Evolutionary conservation across 805 yeast genomes (phyloP), one percentile per base, ranked within the genome.

Genomic region (Zygosaccharomyces gambellarensis): DNA sequence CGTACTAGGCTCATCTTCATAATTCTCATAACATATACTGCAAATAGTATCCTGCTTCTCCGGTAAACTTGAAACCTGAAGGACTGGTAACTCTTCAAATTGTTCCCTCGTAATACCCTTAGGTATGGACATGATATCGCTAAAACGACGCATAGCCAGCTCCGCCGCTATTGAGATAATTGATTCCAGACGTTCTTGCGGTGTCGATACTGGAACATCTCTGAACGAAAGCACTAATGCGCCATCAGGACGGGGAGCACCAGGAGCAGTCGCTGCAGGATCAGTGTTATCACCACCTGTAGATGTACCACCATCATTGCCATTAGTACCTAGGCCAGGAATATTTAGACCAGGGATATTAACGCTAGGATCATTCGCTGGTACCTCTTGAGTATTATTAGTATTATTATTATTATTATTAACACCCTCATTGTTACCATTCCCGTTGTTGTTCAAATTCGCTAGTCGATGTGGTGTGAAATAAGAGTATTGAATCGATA

Each of bases 121-220:
- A 17, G 74, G 71, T 48, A 72, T 73, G 49, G 75, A 71, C 28
- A 76, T 68, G 36, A 77, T 73, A 19, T 77, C 74, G 3, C 79
- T 73, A 32, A 84, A 78, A 12, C 87, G 80, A 36, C 83, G 70
- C 62, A 83, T 73, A 1, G 90, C 90, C 65, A 85, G 75, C 23
- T 81, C 80, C 0, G 90, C 83, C 2, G 90, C 89, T 49, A 85
- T 67, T 25, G 83, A 71, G 10, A 85, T 78, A 47, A 85, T 72
- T 31, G 78, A 80, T 58, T 80, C 82, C 29, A 84, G 70, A 31
- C 79, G 74, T 32, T 77, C 75, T n/a, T 82, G 84, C 46, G 83
- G 80, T 28, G 81, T 71, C 50, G 80, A 79, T 14, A 74, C 66
- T 0, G 83, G 77, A 39, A 80, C 80, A 57, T 83, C 82, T n/a